Percentiles rank a stretch among this genome's conserved stretches.
Evolutionary conservation across 208 protist species (phyloP).

Genomic region (Crithidia brevicula): DNA sequence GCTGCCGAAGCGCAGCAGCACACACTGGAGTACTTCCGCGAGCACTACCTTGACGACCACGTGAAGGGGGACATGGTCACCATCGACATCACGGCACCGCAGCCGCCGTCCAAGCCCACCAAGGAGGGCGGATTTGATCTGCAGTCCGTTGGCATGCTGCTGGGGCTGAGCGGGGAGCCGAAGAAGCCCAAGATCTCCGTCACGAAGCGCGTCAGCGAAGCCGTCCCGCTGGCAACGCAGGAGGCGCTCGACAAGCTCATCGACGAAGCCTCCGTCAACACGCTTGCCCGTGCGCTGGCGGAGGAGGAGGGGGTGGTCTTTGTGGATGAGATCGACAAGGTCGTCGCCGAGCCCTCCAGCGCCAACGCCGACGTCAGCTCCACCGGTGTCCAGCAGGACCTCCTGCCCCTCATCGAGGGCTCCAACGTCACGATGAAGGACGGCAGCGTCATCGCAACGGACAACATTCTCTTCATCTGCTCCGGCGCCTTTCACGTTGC

Average conservation of each 20-base stretch:
- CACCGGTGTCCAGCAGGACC: conserved; percentile 97
- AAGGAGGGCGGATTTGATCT: conserved; percentile 55
- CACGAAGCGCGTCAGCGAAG: conserved; percentile 77
- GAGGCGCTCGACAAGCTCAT: conserved; percentile 91
- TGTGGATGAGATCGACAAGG: conserved; percentile 99
- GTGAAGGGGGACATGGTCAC: conserved; percentile 80
- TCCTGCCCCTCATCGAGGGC: conserved; percentile 98
- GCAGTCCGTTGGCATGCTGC: conserved; percentile 67
- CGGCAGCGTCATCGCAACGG: conserved; percentile 94
- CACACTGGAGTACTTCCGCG: conserved; percentile 82
- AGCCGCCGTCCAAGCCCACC: conserved; percentile 37
- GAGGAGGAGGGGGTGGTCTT: conserved; percentile 98
- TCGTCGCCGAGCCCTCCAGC: conserved; percentile 70
- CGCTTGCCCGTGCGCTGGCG: conserved; percentile 74
- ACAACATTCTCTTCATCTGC: conserved; percentile 98
- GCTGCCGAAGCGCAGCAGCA: conserved; percentile 36
- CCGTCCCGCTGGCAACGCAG: conserved; percentile 83
- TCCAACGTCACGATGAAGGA: conserved; percentile 96
- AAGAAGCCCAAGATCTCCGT: conserved; percentile 59
- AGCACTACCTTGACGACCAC: conserved; percentile 67
- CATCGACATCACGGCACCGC: conserved; percentile 69
- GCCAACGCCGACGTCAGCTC: conserved; percentile 84
- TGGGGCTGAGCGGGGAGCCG: conserved; percentile 59
- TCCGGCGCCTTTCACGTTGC: conserved; percentile 96
- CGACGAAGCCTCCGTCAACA: conserved; percentile 87